Base-by-base conservation (phyloP, 768 basidiomycete genomes). In the Tricholoma sp. region DNA sequence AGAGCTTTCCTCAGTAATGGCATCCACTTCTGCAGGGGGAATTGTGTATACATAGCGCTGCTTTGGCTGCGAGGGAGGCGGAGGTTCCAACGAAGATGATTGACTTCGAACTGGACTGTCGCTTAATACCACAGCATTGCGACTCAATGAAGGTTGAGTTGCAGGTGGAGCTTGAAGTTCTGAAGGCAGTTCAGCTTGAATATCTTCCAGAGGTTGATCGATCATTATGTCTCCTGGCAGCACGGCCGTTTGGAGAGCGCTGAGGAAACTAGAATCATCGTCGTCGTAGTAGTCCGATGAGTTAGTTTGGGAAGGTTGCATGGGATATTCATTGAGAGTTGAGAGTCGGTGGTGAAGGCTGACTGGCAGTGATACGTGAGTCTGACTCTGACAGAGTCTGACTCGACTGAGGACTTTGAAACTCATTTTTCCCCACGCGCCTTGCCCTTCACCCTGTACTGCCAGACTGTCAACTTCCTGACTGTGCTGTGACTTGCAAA, bases 221-320 rank as follows among this genome's bases (percentile, higher is more conserved):
- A 20, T 28, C 4, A 45, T 12, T 17, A 69, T 20, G 64, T 83
- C 82, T 4, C 80, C 83, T 17, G 82, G 80, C 50, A 85, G 69
- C 37, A 72, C 70, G 1, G 73, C 67, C 18, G 67, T 70, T 33
- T 71, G 64, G 24, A 86, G 74, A 4, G 79, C 81, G 52, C 77
- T 70, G 37, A 84, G 65, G 59, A 82, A 82, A 24, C 75, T 72
- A 15, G 81, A 70, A 57, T 85, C 81, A 49, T 85, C 80, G 41
- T 80, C 74, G 20, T 73, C 77, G 58, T 76, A 85, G 64, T 81
- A 80, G 59, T 84, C 82, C 0, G 81, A 80, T 9, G 82, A 83
- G 55, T 74, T 69, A 32, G 64, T 65, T 52, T 67, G 64, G 29
- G 68, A 66, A 56, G 53, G 52, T n/a, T 49, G 47, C 47, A 49